Percentiles rank a stretch among this genome's conserved stretches.
Conservation (phyloP, 2,329 filamentous ascomycete genomes). For the Cercospora sojina region DNA sequence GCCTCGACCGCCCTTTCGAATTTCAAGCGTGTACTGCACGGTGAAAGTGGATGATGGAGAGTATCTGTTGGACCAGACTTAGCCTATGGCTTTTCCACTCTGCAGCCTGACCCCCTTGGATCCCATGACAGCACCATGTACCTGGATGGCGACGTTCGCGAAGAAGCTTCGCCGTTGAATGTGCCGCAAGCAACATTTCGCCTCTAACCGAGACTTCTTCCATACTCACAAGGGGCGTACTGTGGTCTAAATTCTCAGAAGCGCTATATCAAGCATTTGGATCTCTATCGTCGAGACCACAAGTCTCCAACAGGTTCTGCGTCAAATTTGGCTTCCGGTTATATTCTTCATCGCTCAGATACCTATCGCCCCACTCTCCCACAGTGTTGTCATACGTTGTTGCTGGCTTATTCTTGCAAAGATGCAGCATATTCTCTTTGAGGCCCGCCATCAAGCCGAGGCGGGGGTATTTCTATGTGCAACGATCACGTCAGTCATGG, state of each 20-base stretch:
- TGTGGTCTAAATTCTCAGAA: neutral
- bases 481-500: neutral
- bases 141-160: neutral
- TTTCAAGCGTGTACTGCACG: neutral
- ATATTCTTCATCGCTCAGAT: slow-evolving; percentile 37
- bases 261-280: neutral
- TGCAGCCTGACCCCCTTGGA: neutral
- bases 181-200: neutral
- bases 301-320: slow-evolving; percentile 26
- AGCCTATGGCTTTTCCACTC: neutral
- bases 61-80: neutral
- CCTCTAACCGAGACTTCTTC: neutral
- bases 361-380: slow-evolving; percentile 40
- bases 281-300: slow-evolving; percentile 25
- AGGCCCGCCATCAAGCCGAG: slow-evolving; percentile 38
- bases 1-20: neutral
- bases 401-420: slow-evolving; percentile 45
- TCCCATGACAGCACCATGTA: no score
- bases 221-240: no score
- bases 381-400: slow-evolving; percentile 43
- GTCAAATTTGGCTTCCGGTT: slow-evolving; percentile 37
- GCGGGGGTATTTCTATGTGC: slow-evolving; percentile 37
- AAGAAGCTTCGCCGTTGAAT: neutral
- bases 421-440: slow-evolving; percentile 42
- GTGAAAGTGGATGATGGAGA: neutral